phyloP scores from a whole-genome alignment of 1,139 yeast genomes.

The Eremothecium sinecaudum region DNA sequence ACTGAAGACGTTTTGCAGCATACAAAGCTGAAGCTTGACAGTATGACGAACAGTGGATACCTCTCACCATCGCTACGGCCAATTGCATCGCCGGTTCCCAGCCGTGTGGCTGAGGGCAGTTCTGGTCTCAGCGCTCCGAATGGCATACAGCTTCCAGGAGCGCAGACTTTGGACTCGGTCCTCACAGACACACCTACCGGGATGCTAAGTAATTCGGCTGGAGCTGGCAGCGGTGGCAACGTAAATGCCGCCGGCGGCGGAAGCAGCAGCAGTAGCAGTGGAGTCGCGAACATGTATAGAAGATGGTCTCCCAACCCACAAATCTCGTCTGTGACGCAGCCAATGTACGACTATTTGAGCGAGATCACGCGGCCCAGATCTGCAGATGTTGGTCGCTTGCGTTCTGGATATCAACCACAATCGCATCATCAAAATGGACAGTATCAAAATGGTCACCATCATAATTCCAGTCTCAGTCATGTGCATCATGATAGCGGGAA shows the following conservation, averaged over 20 bases:
- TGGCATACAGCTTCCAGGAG: conserved; percentile 1
- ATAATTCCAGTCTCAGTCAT: conserved; percentile 3
- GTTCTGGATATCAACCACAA: conserved; percentile 9
- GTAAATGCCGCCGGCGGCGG: not conserved
- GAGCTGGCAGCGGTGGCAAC: conserved; percentile 12
- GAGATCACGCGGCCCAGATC: conserved; percentile 34
- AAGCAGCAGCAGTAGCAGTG: not conserved
- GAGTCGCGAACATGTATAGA: conserved; percentile 16
- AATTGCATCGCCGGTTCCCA: conserved; percentile 22
- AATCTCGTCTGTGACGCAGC: conserved; percentile 13
- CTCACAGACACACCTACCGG: conserved; percentile 14
- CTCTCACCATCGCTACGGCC: conserved; percentile 26
- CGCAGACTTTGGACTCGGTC: conserved; percentile 33
- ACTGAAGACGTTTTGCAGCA: conserved; percentile 41
- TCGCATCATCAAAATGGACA: conserved; percentile 8
- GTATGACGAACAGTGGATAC: conserved; percentile 19
- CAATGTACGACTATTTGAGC: conserved; percentile 22
- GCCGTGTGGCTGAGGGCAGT: conserved; percentile 5
- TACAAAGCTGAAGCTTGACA: conserved; percentile 35
- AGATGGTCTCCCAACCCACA: conserved; percentile 29
- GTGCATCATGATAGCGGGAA: conserved; percentile 2
- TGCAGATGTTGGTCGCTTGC: conserved; percentile 32
- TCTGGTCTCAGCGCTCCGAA: conserved; percentile 16
- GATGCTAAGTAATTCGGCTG: conserved; percentile 6
- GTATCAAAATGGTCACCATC: conserved; percentile 6